Percentiles rank a stretch among this genome's conserved stretches.
Evolutionary conservation across 352 stramenopile genomes (phyloP).

Genomic region (Aphanomyces invadans): DNA sequence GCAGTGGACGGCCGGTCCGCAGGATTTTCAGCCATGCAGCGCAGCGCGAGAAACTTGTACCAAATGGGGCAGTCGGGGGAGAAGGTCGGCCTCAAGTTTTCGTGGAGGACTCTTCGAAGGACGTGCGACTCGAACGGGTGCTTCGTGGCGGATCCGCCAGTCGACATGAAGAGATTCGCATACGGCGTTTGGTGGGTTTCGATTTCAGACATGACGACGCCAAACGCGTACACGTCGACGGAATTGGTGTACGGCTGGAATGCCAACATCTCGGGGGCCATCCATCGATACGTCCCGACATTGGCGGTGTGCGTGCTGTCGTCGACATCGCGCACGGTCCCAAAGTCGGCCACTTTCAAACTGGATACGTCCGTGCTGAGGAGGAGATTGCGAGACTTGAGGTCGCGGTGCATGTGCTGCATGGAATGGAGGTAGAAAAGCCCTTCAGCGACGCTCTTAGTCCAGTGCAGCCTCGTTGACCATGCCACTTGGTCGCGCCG

Average conservation of each 20-base stretch:
- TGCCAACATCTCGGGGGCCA: conserved; percentile 4
- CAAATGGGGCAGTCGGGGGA: neutral
- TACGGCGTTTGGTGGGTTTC: conserved; percentile 15
- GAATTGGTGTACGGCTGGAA: neutral
- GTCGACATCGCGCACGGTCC: neutral
- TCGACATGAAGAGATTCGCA: no score
- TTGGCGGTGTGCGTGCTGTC: neutral
- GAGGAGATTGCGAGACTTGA: conserved; percentile 12
- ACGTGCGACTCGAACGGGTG: no score
- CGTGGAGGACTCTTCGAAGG: neutral
- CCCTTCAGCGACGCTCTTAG: neutral
- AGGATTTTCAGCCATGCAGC: conserved; percentile 8
- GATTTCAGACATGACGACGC: conserved; percentile 13
- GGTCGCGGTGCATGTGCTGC: conserved; percentile 3
- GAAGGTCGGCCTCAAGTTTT: conserved; percentile 1
- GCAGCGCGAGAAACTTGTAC: neutral
- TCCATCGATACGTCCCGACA: conserved; percentile 7
- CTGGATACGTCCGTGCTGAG: neutral
- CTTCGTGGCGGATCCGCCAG: no score
- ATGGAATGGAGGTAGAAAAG: conserved; percentile 9
- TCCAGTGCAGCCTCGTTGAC: neutral
- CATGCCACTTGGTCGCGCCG: neutral
- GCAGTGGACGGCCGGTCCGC: neutral
- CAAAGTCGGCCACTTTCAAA: conserved; percentile 20
- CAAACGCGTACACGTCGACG: conserved; percentile 18